These are phyloP conservation scores for Suillus fuscotomentosus DNA, from an alignment of 768 basidiomycete species.

Conservation along the genomic window DNA sequence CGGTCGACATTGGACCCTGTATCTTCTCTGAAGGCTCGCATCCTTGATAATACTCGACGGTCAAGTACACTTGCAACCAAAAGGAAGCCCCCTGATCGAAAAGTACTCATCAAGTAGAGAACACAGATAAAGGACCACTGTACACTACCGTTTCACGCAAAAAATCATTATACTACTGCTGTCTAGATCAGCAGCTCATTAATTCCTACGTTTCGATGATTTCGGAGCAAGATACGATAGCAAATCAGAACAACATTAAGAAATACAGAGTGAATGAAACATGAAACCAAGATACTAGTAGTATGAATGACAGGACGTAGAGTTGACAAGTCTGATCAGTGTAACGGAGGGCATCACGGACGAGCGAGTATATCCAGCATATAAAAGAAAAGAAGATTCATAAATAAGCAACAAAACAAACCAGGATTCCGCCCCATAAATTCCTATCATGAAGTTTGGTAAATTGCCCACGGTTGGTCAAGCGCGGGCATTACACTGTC, in stretches of 20 bases:
- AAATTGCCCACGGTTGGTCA: conserved; percentile 77
- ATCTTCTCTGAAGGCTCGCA: conserved; percentile 49
- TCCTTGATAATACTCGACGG: conserved; percentile 54
- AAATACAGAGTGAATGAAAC: conserved; percentile 47
- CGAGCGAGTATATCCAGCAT: conserved; percentile 41
- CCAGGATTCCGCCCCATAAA: conserved; percentile 36
- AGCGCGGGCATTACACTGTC: conserved; percentile 62
- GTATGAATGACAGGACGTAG: conserved; percentile 36
- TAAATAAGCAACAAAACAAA: conserved; percentile 17
- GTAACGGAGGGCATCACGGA: conserved; percentile 33
- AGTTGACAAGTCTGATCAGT: conserved; percentile 22
- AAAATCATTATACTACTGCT: not conserved
- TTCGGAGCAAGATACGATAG: conserved; percentile 49
- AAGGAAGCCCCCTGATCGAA: conserved; percentile 22
- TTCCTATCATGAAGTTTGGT: conserved; percentile 34
- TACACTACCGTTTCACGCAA: conserved; percentile 3
- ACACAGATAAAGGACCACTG: not conserved
- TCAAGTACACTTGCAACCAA: conserved; percentile 17
- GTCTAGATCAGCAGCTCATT: conserved; percentile 5
- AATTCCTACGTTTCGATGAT: conserved; percentile 4
- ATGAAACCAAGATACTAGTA: conserved; percentile 41
- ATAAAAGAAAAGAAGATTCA: conserved; percentile 36
- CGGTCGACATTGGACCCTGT: conserved; percentile 27
- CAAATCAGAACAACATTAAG: conserved; percentile 58
- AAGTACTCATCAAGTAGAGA: conserved; percentile 10